A percentile compares a stretch with the other conserved stretches of the same genome.
Evolutionary conservation across 352 stramenopile genomes (phyloP).

Genomic region (Globisporangium acanthophoron): DNA sequence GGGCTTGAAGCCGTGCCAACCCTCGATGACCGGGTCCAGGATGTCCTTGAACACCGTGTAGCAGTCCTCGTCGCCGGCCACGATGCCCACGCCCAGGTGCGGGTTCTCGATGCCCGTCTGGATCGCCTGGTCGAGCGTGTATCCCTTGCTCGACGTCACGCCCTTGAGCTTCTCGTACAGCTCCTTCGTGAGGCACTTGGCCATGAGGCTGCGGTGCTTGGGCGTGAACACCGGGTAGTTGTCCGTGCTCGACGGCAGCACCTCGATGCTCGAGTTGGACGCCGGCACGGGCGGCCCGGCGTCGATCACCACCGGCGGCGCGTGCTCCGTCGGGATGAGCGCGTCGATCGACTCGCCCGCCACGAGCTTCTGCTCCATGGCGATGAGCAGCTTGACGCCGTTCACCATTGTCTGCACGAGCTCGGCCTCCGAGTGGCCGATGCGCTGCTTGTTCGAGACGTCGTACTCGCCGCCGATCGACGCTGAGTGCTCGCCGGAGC

Average conservation of each 20-base stretch:
- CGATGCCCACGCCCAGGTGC: slow-evolving; percentile 73
- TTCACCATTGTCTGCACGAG: slow-evolving; percentile 96
- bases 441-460: slow-evolving; percentile 91
- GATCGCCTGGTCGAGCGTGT: slow-evolving; percentile 83
- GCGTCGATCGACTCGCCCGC: slow-evolving; percentile 61
- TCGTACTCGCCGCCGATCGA: slow-evolving; percentile 89
- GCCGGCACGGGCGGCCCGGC: slow-evolving; percentile 32
- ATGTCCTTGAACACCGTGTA: slow-evolving; percentile 79
- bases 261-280: slow-evolving; percentile 40
- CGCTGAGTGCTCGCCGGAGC: slow-evolving; percentile 76
- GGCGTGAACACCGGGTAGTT: slow-evolving; percentile 75
- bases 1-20: slow-evolving; percentile 81
- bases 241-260: slow-evolving; percentile 61
- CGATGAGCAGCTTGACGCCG: slow-evolving; percentile 61
- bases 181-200: slow-evolving; percentile 73
- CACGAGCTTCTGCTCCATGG: slow-evolving; percentile 85
- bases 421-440: slow-evolving; percentile 92
- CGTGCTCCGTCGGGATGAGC: slow-evolving; percentile 56
- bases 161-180: slow-evolving; percentile 82
- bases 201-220: slow-evolving; percentile 84
- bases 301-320: slow-evolving; percentile 53
- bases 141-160: slow-evolving; percentile 49
- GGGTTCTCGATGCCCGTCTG: slow-evolving; percentile 81
- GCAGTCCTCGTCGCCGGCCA: slow-evolving; percentile 82
- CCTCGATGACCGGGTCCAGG: slow-evolving; percentile 81